Evolutionary conservation across 2,329 filamentous ascomycete genomes (phyloP).

Genomic region (Penicillium brasilianum): DNA sequence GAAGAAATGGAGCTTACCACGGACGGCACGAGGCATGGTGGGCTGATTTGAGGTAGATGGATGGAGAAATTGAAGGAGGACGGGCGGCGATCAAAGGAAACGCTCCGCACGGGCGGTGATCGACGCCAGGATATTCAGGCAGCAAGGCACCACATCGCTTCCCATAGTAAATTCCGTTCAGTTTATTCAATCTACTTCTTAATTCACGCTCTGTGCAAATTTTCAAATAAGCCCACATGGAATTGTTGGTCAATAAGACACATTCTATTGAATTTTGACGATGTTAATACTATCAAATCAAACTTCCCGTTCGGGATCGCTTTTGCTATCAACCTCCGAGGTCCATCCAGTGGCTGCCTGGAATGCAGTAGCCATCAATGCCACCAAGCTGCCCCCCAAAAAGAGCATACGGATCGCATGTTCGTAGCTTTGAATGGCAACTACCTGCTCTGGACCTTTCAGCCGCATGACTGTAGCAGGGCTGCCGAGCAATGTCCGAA

Average conservation of each 20-base stretch:
- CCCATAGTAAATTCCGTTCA: no score
- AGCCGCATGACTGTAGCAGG: conserved; percentile 60
- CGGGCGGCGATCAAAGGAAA: background rate
- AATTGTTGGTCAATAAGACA: background rate
- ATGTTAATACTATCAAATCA: background rate
- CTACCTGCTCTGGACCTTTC: conserved; percentile 53
- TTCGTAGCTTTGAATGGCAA: conserved; percentile 61
- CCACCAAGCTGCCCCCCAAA: conserved; percentile 56
- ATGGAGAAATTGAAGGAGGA: background rate
- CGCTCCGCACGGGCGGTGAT: background rate
- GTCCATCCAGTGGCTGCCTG: conserved; percentile 66
- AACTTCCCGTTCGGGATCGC: background rate
- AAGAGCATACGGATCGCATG: conserved; percentile 60
- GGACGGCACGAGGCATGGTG: conserved; percentile 49
- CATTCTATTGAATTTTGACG: background rate
- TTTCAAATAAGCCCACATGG: background rate
- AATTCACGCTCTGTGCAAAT: background rate
- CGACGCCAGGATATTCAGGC: conserved; percentile 16
- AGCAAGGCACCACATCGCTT: conserved; percentile 17
- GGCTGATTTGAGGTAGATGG: background rate
- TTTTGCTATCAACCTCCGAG: conserved; percentile 23
- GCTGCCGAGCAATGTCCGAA: conserved; percentile 62
- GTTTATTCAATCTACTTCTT: background rate
- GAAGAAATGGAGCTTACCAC: conserved; percentile 37
- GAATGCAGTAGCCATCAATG: conserved; percentile 55